Percentiles rank a stretch among this genome's conserved stretches.
phyloP scores from a whole-genome alignment of 345 rosid genomes.

The Eucalyptus victrix region DNA sequence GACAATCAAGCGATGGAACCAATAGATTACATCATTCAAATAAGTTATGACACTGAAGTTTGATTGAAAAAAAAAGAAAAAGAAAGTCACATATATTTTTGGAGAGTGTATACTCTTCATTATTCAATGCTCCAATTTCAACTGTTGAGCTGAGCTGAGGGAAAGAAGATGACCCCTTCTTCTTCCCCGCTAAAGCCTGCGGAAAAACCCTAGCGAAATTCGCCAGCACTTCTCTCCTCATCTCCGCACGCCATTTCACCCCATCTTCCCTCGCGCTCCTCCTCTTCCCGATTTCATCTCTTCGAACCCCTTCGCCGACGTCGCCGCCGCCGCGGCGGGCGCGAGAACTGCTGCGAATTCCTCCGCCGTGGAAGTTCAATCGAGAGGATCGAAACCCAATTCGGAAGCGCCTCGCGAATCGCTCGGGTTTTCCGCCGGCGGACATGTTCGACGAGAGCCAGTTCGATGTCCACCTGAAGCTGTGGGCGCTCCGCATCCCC shows the following conservation, averaged over 20 bases:
- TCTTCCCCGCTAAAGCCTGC: background rate
- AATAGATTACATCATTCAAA: too few species aligned
- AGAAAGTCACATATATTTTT: too few species aligned
- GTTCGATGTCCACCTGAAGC: slow-evolving; percentile 52
- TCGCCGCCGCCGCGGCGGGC: background rate
- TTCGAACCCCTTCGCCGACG: background rate
- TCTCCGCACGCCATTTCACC: background rate
- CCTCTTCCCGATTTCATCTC: too few species aligned
- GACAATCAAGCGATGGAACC: too few species aligned
- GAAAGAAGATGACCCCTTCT: background rate
- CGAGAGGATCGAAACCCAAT: background rate
- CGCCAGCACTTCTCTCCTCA: background rate
- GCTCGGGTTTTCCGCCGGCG: background rate
- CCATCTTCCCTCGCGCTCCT: background rate
- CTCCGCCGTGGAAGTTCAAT: background rate
- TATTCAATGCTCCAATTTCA: background rate
- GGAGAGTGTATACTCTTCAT: background rate
- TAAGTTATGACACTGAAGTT: too few species aligned
- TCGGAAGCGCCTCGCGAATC: background rate
- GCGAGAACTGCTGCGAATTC: background rate
- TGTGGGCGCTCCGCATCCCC: slow-evolving; percentile 82
- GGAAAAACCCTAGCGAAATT: background rate
- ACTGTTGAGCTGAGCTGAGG: background rate
- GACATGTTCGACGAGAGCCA: slow-evolving; percentile 60
- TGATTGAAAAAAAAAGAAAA: too few species aligned